Base-by-base conservation (phyloP, 2,329 filamentous ascomycete species). In the Dactylellina haptotyla region DNA sequence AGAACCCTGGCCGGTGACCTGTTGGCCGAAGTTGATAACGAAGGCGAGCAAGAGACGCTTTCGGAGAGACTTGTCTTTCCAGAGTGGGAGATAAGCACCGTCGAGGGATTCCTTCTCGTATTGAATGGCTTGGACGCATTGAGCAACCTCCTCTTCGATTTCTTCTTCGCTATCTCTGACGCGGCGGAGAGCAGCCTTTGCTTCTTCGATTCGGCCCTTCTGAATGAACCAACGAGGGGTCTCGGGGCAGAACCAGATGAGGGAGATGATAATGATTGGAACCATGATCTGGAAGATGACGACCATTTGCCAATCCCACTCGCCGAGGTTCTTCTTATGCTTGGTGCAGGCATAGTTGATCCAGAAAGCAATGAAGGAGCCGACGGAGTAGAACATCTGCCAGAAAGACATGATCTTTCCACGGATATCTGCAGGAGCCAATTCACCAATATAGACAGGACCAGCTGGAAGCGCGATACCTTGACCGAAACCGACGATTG, bases 231-330 rank as follows among this genome's bases (percentile, higher is more conserved):
- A 91, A 56, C 89, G 85, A 16, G 89, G 89, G 2, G 86, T 87
- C 79, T 90, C 89, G 18, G 88, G 88, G 74, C 89, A 85, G 79
- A 88, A 89, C 41, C 88, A 88, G 12, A 91, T 82, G 34, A 88
- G 83, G 2, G 80, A 75, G 20, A 90, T 81, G 79, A 91, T 88
- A 69, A 90, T 77, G 56, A 84, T 75, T 1, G 89, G 89, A 23
- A 90, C 84, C n/a, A 91, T 80, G 53, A 90, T 83, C 81, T 91
- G 89, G 83, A 91, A 90, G 75, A 91, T 87, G 75, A 90, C 86
- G 12, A 91, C 87, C 82, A 90, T 86, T 77, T 85, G 87, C 89
- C 89, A 91, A 80, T 90, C 88, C 89, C 89, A 90, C 76, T 91
- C 83, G 39, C 89, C 89, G 3, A 90, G 84, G 43, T 76, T 81